Conservation (phyloP, 31 red algal species). For the Asparagopsis taxiformis region DNA sequence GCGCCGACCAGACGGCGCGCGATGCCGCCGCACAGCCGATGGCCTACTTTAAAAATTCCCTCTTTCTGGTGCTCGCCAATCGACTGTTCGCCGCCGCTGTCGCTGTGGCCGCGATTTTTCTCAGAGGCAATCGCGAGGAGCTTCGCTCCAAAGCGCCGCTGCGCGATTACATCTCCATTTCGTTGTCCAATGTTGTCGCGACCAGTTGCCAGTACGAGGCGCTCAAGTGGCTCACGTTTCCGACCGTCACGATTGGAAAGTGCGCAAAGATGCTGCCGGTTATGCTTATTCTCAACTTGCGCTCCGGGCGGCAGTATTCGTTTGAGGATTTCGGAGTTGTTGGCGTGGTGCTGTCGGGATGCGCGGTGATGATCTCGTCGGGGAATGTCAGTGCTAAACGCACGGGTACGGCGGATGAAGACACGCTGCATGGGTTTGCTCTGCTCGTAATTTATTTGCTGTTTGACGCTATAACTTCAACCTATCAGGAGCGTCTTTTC, state of each 20-base stretch:
- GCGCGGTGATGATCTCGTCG: conserved; percentile 48
- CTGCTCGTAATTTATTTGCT: conserved; percentile 62
- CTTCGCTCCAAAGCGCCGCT: conserved; percentile 39
- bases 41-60: conserved; percentile 38
- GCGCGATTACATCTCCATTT: conserved; percentile 51
- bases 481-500: conserved; percentile 71
- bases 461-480: conserved; percentile 61
- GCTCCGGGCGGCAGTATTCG: conserved; percentile 30
- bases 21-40: too few species aligned
- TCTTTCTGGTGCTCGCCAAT: conserved; percentile 65
- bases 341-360: conserved; percentile 39
- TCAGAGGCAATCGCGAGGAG: conserved; percentile 19
- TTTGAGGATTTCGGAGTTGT: conserved; percentile 40
- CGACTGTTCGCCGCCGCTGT: conserved; percentile 41
- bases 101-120: conserved; percentile 21
- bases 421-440: conserved; percentile 42
- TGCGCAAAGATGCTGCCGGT: conserved; percentile 89
- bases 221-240: conserved; percentile 84
- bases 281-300: conserved; percentile 47
- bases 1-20: too few species aligned
- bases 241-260: conserved; percentile 79
- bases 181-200: conserved; percentile 72
- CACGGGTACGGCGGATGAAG: conserved; percentile 15
- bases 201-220: conserved; percentile 85
- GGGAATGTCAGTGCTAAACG: conserved; percentile 51